Percentiles rank a stretch among this genome's conserved stretches.
These are phyloP conservation scores for Hypsizygus marmoreus DNA, from an alignment of 768 basidiomycete species.

Conservation along the genomic window DNA sequence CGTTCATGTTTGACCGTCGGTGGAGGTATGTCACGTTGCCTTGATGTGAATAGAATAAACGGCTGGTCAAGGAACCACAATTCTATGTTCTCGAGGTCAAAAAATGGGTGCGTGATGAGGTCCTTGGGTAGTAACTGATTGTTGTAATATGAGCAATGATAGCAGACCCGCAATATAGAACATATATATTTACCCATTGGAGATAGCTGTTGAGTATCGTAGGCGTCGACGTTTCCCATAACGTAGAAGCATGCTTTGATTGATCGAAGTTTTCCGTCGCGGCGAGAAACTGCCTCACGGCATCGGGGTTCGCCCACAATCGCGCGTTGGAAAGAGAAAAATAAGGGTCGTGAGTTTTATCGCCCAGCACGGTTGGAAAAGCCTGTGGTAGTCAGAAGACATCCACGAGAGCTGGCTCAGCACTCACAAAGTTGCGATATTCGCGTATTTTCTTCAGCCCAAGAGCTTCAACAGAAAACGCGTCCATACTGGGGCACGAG, in stretches of 20 bases:
- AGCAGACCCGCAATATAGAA: background rate
- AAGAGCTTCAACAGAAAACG: background rate
- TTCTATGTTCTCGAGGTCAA: background rate
- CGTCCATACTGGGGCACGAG: too few relatives aligned
- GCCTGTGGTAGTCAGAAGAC: background rate
- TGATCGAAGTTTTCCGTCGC: background rate
- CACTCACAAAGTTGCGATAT: constrained; percentile 1
- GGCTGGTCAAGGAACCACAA: background rate
- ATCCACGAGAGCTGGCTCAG: too few relatives aligned
- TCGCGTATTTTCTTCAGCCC: constrained; percentile 3
- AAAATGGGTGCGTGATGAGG: background rate
- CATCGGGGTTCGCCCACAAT: background rate
- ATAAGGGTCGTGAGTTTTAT: background rate
- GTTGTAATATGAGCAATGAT: background rate
- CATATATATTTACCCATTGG: background rate
- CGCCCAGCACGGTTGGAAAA: background rate
- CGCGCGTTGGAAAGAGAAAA: background rate
- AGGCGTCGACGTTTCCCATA: background rate
- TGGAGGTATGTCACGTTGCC: background rate
- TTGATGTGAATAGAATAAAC: background rate
- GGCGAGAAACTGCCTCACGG: background rate
- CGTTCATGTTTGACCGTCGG: too few relatives aligned
- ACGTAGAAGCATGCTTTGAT: background rate
- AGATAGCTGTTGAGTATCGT: background rate
- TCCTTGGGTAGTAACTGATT: background rate